Evolutionary conservation across 768 basidiomycete species (phyloP).

Genomic region (Serendipita sp.): DNA sequence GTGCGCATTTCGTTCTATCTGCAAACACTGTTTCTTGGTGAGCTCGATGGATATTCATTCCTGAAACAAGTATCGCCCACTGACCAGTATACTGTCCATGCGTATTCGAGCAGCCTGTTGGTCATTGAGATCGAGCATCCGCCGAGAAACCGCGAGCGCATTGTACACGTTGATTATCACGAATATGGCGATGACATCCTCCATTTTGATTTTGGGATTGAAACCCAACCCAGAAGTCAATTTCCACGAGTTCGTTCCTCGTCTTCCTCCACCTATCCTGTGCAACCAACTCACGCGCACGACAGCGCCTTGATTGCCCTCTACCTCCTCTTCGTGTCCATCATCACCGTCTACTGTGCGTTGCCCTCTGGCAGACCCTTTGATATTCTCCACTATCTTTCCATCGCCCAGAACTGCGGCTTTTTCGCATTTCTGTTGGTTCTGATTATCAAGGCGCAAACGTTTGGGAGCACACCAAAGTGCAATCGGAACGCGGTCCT

Average conservation of each 20-base stretch:
- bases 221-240: conserved; percentile 2
- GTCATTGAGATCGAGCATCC: neutral
- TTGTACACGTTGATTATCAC: conserved; percentile 7
- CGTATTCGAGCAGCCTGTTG: conserved; percentile 4
- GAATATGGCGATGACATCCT: conserved; percentile 7
- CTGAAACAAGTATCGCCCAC: neutral
- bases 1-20: conserved; percentile 11
- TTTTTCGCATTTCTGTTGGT: conserved; percentile 7
- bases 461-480: neutral
- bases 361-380: neutral
- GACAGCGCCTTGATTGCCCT: conserved; percentile 8
- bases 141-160: conserved; percentile 7
- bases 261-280: neutral
- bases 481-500: neutral
- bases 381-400: neutral
- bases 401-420: conserved; percentile 8
- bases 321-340: conserved; percentile 8
- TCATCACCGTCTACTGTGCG: neutral
- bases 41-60: neutral
- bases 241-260: conserved; percentile 9
- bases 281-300: neutral
- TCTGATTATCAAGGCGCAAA: neutral
- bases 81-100: neutral
- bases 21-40: conserved; percentile 8
- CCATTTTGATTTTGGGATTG: conserved; percentile 6